Evolutionary conservation across 306 rosid genomes (phyloP).

Genomic region (Prunus kanzakura): DNA sequence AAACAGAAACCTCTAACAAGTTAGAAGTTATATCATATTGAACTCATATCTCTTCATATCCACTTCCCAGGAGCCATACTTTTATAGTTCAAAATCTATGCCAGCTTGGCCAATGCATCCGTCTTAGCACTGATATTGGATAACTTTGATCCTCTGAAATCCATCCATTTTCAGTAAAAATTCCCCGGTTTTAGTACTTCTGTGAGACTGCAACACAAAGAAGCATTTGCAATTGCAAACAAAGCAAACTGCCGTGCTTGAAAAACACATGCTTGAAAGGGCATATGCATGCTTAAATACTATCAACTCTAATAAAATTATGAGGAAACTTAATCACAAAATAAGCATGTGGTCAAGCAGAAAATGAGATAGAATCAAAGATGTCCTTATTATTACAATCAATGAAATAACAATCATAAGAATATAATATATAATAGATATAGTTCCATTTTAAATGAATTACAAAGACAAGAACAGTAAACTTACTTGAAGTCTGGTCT

Average conservation of each 20-base stretch:
- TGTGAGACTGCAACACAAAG: neutral
- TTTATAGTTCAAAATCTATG: neutral
- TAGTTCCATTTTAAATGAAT: neutral
- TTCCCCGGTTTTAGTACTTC: neutral
- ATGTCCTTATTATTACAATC: neutral
- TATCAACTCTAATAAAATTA: neutral
- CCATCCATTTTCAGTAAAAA: constrained; percentile 2
- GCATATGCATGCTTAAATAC: neutral
- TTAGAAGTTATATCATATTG: neutral
- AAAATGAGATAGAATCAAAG: neutral
- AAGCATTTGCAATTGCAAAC: constrained; percentile 14
- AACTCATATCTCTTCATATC: neutral
- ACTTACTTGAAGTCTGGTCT: constrained; percentile 96
- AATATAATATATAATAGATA: neutral
- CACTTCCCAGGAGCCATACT: neutral
- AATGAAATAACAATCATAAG: too few species aligned
- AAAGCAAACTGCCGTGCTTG: neutral
- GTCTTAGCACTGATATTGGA: neutral
- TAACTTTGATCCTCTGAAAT: constrained; percentile 1
- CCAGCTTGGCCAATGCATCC: constrained; percentile 5
- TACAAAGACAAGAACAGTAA: constrained; percentile 8
- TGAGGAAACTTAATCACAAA: neutral
- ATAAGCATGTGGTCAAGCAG: neutral
- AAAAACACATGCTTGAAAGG: constrained; percentile 1
- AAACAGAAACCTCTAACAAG: neutral